phyloP scores from a whole-genome alignment of 805 yeast genomes.

The Suhomyces sp. region DNA sequence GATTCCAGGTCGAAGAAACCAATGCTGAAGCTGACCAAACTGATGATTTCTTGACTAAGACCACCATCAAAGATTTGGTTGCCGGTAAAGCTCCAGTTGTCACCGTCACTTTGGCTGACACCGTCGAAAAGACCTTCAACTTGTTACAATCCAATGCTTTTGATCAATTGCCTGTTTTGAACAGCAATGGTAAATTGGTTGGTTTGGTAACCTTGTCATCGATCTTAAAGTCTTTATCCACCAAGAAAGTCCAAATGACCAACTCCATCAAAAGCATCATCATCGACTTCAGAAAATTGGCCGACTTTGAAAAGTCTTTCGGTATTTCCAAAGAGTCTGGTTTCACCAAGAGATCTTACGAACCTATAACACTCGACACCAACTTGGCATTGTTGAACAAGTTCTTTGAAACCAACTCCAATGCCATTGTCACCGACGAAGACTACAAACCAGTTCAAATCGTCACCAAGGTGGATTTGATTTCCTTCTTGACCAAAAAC shows the following conservation, averaged over 20 bases:
- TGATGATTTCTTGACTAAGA: conserved; percentile 36
- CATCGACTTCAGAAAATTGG: conserved; percentile 71
- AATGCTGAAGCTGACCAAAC: conserved; percentile 39
- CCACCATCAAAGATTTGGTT: conserved; percentile 63
- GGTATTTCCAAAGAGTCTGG: conserved; percentile 55
- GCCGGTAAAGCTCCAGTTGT: conserved; percentile 71
- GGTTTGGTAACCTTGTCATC: conserved; percentile 78
- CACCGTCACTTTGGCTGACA: conserved; percentile 59
- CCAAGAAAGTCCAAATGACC: conserved; percentile 53
- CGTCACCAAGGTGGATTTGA: conserved; percentile 83
- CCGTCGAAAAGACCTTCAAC: conserved; percentile 62
- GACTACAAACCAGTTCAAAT: conserved; percentile 74
- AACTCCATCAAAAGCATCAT: conserved; percentile 58
- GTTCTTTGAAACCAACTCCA: conserved; percentile 81
- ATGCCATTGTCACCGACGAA: conserved; percentile 75
- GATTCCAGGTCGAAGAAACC: conserved; percentile 52
- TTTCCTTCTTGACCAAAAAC: conserved; percentile 49
- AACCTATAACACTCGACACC: conserved; percentile 62
- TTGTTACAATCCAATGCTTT: conserved; percentile 72
- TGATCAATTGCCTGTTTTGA: conserved; percentile 81
- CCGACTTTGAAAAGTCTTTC: conserved; percentile 62
- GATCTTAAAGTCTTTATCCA: conserved; percentile 63
- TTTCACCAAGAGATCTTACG: conserved; percentile 63
- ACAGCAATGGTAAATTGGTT: conserved; percentile 55
- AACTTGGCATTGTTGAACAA: conserved; percentile 65